A percentile compares a stretch with the other conserved stretches of the same genome.
phyloP scores from a whole-genome alignment of 352 stramenopile species.

The Pythium apleroticum region DNA sequence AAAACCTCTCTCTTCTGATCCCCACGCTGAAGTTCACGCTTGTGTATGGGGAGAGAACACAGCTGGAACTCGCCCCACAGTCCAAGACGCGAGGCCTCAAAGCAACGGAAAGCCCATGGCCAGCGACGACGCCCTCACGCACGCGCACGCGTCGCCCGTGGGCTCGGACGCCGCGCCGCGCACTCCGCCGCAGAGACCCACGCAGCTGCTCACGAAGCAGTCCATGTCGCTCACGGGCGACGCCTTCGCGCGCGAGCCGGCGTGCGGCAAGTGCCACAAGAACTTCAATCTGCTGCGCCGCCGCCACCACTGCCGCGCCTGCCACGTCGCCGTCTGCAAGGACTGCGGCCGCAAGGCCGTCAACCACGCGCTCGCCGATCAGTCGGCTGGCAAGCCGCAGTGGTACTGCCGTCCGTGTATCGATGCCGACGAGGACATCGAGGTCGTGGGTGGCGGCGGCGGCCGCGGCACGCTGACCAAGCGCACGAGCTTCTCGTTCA shows the following conservation, averaged over 20 bases:
- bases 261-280: constrained; percentile 74
- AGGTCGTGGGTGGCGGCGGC: constrained; percentile 52
- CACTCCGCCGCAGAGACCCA: constrained; percentile 19
- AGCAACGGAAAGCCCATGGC: constrained; percentile 19
- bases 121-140: constrained; percentile 20
- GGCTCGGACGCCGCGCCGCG: constrained; percentile 17
- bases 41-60: constrained; percentile 12
- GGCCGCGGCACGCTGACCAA: constrained; percentile 46
- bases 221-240: constrained; percentile 41
- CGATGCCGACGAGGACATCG: constrained; percentile 63
- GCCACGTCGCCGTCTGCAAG: constrained; percentile 84
- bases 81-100: not conserved
- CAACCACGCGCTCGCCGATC: constrained; percentile 54
- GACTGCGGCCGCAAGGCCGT: constrained; percentile 80
- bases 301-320: constrained; percentile 83
- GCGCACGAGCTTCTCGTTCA: constrained; percentile 61
- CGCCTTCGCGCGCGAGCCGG: constrained; percentile 67
- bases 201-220: constrained; percentile 19
- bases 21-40: constrained; percentile 10
- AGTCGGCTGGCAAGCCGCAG: constrained; percentile 46
- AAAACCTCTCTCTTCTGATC: constrained; percentile 14
- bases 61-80: constrained; percentile 15
- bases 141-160: constrained; percentile 14
- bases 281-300: constrained; percentile 81
- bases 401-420: constrained; percentile 81